Conservation (phyloP, 2,329 filamentous ascomycete species). For the Xylaria sp. region DNA sequence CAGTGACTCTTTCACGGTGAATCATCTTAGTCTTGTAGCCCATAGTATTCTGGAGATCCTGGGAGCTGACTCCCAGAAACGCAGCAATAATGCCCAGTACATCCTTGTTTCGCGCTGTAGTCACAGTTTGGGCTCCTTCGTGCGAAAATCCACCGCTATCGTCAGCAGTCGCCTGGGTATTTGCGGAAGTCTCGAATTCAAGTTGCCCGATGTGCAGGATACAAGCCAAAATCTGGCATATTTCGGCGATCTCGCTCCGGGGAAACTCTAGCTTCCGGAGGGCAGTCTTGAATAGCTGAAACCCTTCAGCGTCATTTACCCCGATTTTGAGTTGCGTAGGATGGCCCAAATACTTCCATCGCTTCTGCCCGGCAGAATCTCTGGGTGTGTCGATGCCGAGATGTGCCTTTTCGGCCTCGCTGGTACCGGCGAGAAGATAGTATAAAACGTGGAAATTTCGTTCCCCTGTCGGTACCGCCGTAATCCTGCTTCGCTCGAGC, state of each 20-base stretch:
- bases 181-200: conserved; percentile 85
- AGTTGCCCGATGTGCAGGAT: conserved; percentile 98
- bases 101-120: conserved; percentile 93
- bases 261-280: conserved; percentile 94
- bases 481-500: conserved; percentile 89
- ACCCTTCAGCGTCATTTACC: conserved; percentile 94
- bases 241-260: conserved; percentile 91
- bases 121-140: conserved; percentile 87
- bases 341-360: conserved; percentile 97
- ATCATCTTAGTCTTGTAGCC: conserved; percentile 98
- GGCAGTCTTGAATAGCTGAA: conserved; percentile 97
- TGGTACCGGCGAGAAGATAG: conserved; percentile 93
- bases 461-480: conserved; percentile 93
- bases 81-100: conserved; percentile 86
- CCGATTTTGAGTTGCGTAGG: conserved; percentile 97
- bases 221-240: conserved; percentile 91
- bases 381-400: conserved; percentile 67
- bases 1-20: conserved; percentile 94
- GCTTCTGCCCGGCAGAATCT: conserved; percentile 69
- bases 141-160: conserved; percentile 97
- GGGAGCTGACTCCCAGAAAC: conserved; percentile 87
- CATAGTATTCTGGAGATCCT: conserved; percentile 86
- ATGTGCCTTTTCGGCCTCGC: conserved; percentile 88
- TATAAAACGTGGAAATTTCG: conserved; percentile 97
- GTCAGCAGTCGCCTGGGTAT: conserved; percentile 81